phyloP scores from a whole-genome alignment of 75 land plant genomes.

The Picea sitchensis region DNA sequence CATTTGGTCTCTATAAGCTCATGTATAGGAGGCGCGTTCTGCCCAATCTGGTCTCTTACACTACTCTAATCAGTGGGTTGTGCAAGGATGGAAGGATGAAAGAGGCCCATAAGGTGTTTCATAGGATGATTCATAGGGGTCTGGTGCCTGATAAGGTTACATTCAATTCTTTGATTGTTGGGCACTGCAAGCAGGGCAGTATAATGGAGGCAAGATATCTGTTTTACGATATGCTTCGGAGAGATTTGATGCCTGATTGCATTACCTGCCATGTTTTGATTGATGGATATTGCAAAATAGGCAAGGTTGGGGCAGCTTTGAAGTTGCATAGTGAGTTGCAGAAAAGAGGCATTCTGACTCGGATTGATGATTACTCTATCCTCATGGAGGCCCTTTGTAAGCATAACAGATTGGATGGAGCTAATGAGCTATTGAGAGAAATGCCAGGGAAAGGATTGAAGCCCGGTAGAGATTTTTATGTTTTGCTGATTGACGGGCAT shows the following conservation, averaged over 20 bases:
- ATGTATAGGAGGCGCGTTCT: constrained; percentile 50
- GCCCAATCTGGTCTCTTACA: constrained; percentile 60
- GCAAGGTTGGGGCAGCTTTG: constrained; percentile 33
- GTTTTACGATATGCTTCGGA: constrained; percentile 40
- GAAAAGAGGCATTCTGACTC: constrained; percentile 23
- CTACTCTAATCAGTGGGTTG: constrained; percentile 50
- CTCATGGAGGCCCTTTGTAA: constrained; percentile 36
- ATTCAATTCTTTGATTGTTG: constrained; percentile 48
- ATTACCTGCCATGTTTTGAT: constrained; percentile 30
- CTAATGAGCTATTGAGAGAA: constrained; percentile 30
- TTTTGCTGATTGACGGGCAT: constrained; percentile 33
- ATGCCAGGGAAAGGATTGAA: constrained; percentile 20
- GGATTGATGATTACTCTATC: constrained; percentile 22
- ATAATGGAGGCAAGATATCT: constrained; percentile 35
- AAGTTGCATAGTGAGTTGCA: constrained; percentile 34
- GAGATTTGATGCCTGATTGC: constrained; percentile 36
- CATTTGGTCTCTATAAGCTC: constrained; percentile 42
- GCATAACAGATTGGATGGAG: constrained; percentile 44
- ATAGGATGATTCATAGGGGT: constrained; percentile 43
- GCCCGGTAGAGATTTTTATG: constrained; percentile 27
- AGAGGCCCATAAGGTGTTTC: constrained; percentile 60
- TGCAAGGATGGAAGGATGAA: constrained; percentile 35
- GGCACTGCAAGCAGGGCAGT: constrained; percentile 55
- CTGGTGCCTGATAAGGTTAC: constrained; percentile 34
- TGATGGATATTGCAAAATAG: constrained; percentile 33